Base-by-base conservation (phyloP, 2,329 filamentous ascomycete species). In the Sporothrix humicola region DNA sequence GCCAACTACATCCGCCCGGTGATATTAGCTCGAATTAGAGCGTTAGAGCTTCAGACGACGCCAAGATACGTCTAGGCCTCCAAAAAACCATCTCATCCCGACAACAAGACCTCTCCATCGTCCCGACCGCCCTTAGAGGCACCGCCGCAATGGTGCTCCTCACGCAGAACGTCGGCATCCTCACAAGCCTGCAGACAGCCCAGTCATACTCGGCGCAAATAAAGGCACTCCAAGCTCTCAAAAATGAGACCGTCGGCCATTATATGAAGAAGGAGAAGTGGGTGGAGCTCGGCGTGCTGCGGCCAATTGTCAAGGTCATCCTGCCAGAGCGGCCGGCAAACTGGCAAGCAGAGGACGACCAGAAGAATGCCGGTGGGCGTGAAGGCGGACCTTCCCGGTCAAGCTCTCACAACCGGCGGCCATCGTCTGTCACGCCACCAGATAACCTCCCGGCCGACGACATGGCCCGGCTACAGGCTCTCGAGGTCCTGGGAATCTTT, bases 221-320 rank as follows among this genome's bases (percentile, higher is more conserved):
- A 56, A 83, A 85, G 37, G 88, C 90, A 69, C 86, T 98, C 61
- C 89, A 91, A 76, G 85, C 86, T 58, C 84, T 99, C 44, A 98
- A 97, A 84, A 96, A 97, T 81, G 92, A 96, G 76, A 88, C 97
- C 66, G 90, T 97, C 74, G 96, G 96, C 31, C 94, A 98, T 81
- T 87, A 92, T 48, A 91, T 95, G 81, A 91, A 91, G 81, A 99
- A 99, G 82, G 92, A 95, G 82, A 83, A 89, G 73, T 95, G 91
- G 85, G 87, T 98, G 56, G 85, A 85, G 73, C 84, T 89, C 72
- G 95, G 95, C 20, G 85, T 93, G 42, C 82, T 96, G 65, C 87
- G 89, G 71, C 87, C 88, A 48, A 84, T 87, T 72, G 86, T 85
- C 79, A 83, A 80, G 77, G 85, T 84, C 75, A 84, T 87, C 80